These are phyloP conservation scores for Fagopyrum homotropicum DNA, from an alignment of 148 eudicot species.

Conservation along the genomic window DNA sequence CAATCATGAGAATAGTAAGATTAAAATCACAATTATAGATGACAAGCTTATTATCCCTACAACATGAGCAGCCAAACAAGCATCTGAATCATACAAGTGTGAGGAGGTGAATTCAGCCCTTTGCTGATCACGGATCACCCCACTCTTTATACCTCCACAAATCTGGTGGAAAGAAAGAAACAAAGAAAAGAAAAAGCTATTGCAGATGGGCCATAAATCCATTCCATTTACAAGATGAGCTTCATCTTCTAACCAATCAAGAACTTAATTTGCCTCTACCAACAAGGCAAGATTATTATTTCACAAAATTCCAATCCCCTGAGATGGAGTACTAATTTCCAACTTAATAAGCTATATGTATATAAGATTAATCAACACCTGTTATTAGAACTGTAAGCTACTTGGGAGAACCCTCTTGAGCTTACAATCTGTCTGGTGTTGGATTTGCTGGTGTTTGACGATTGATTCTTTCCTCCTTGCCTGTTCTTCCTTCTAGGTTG, in stretches of 20 bases:
- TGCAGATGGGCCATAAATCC: not conserved
- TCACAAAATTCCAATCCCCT: slow-evolving; percentile 9
- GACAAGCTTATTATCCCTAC: slow-evolving; percentile 3
- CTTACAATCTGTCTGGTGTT: slow-evolving; percentile 13
- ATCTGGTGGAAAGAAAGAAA: not conserved
- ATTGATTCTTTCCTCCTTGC: slow-evolving; percentile 20
- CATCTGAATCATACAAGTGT: slow-evolving; percentile 9
- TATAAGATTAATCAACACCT: slow-evolving; percentile 4
- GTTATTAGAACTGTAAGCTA: not conserved
- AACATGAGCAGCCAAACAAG: slow-evolving; percentile 2
- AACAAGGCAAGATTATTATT: slow-evolving; percentile 6
- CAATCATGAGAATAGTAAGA: slow-evolving; percentile 1
- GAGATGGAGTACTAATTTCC: not conserved
- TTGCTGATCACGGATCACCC: not conserved
- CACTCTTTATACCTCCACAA: not conserved
- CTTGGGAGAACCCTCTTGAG: slow-evolving; percentile 10
- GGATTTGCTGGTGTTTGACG: slow-evolving; percentile 14
- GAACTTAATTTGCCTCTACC: slow-evolving; percentile 6
- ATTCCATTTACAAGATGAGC: slow-evolving; percentile 2
- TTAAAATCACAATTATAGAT: not conserved
- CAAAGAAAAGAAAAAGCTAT: not conserved
- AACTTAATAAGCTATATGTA: not conserved
- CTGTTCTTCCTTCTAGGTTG: slow-evolving; percentile 35
- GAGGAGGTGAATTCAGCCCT: slow-evolving; percentile 10
- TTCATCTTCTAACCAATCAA: slow-evolving; percentile 7